Evolutionary conservation across 345 rosid species (phyloP), one percentile per base, ranked within the genome.

Genomic region (Rhodamnia argentea): DNA sequence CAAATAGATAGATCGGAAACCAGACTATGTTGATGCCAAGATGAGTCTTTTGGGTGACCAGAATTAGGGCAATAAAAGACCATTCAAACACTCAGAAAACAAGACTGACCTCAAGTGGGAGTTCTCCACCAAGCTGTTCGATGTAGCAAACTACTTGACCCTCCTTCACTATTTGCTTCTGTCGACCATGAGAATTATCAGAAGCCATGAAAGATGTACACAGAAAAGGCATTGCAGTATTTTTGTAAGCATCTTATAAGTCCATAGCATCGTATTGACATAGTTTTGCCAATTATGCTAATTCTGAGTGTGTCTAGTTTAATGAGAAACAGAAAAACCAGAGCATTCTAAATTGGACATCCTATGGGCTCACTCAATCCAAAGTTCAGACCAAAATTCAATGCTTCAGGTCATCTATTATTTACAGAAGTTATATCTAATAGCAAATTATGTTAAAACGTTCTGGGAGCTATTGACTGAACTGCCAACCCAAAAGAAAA

Each of bases 121-220:
- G 89, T 88, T 95, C 95, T 85, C 94, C 93, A 70, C 98, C 98
- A 26, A 96, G 94, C 88, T 95, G 99, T 87, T 95, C 97, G 54
- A 96, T 92, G 87, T 89, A 95, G 93, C 99, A 94, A 24, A 96
- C 89, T 85, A 95, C 92, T 91, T 95, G 95, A n/a, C 99, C 98
- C 91, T 96, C 98, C 89, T 92, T 96, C 86, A 95, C 97, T 58
- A 84, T 89, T 89, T 96, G 98, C 89, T 95, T 95, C 99, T 95
- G 94, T 89, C 86, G 52, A 54, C 85, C 75, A 85, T 22, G 51
- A 86, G 15, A 18, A 52, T 83, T n/a, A 92, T 86, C 85, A 85
- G 83, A 29, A 55, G 42, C 75, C 87, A 83, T 76, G 40, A 47
- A 60, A 86, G 11, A 60, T n/a, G 29, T 84, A 74, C 76, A 37